phyloP scores from a whole-genome alignment of 2,329 filamentous ascomycete species.

The Dactylellina cionopaga region DNA sequence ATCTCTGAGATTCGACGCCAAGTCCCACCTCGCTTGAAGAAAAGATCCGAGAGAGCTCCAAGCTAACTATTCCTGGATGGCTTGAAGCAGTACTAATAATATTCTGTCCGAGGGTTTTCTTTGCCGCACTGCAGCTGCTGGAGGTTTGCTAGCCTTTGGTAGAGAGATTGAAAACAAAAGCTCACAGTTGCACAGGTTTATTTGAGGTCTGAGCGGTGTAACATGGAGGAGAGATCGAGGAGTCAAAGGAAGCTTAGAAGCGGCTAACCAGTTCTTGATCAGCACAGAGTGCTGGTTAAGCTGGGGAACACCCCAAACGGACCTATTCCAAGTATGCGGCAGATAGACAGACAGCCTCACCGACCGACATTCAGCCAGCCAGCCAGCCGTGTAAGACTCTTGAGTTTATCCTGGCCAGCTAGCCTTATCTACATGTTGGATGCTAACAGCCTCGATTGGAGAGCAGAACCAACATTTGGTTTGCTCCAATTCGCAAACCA shows the following conservation, averaged over 20 bases:
- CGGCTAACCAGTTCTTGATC: too few relatives aligned
- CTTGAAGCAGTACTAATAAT: neutral
- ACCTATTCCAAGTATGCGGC: too few relatives aligned
- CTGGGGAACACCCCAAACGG: too few relatives aligned
- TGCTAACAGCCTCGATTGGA: neutral
- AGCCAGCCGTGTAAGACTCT: too few relatives aligned
- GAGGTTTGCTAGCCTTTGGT: neutral
- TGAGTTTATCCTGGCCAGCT: too few relatives aligned
- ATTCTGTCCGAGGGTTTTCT: neutral
- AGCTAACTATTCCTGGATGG: neutral
- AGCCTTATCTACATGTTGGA: too few relatives aligned
- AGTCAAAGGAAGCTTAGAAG: too few relatives aligned
- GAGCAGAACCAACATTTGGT: neutral
- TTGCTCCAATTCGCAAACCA: conserved; percentile 14
- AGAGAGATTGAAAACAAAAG: neutral
- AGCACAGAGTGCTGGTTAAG: too few relatives aligned
- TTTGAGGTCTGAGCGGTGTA: neutral
- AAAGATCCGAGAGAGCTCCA: conserved; percentile 3
- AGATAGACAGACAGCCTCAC: too few relatives aligned
- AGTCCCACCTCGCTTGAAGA: conserved; percentile 15
- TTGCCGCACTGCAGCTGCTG: neutral
- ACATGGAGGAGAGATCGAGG: neutral
- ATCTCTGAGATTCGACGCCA: conserved; percentile 4
- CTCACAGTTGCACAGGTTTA: neutral
- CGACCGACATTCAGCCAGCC: too few relatives aligned